Conservation (phyloP, 1,284 basidiomycete species). For the Microbotryum lychnidis-dioicae region DNA sequence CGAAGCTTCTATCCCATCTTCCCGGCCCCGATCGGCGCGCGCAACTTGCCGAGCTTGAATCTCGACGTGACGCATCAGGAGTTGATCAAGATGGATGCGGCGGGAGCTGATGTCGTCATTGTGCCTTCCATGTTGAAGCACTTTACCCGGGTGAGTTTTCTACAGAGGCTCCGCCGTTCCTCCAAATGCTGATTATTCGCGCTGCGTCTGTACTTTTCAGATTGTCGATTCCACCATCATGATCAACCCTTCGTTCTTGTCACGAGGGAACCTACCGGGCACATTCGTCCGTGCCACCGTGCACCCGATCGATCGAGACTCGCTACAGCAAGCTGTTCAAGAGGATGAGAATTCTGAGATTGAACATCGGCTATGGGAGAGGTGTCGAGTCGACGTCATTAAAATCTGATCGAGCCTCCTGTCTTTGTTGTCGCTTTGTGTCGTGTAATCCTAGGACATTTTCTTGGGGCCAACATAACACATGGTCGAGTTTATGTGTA, state of each 20-base stretch:
- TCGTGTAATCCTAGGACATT: too few relatives aligned
- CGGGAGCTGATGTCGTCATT: conserved; percentile 71
- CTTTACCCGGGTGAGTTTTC: conserved; percentile 61
- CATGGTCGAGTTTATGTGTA: too few relatives aligned
- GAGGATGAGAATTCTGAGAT: conserved; percentile 24
- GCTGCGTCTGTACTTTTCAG: conserved; percentile 41
- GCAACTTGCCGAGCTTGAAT: conserved; percentile 54
- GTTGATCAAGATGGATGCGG: conserved; percentile 44
- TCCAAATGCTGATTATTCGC: conserved; percentile 12
- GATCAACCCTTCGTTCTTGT: conserved; percentile 63
- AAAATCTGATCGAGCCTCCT: conserved; percentile 24
- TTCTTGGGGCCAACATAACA: too few relatives aligned
- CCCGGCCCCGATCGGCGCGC: conserved; percentile 67
- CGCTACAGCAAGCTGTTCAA: conserved; percentile 12
- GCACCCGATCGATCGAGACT: conserved; percentile 32
- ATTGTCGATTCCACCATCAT: conserved; percentile 57
- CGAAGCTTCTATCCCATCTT: conserved; percentile 93
- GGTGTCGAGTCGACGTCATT: conserved; percentile 34
- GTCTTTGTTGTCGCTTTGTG: too few relatives aligned
- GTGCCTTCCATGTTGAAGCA: conserved; percentile 76
- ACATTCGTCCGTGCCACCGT: conserved; percentile 36
- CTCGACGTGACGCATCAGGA: conserved; percentile 68
- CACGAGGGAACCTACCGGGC: conserved; percentile 51
- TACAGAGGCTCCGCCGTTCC: background rate
- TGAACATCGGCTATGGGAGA: conserved; percentile 30